phyloP scores from a whole-genome alignment of 2,329 filamentous ascomycete genomes.

The Sarocladiaceae sp. region DNA sequence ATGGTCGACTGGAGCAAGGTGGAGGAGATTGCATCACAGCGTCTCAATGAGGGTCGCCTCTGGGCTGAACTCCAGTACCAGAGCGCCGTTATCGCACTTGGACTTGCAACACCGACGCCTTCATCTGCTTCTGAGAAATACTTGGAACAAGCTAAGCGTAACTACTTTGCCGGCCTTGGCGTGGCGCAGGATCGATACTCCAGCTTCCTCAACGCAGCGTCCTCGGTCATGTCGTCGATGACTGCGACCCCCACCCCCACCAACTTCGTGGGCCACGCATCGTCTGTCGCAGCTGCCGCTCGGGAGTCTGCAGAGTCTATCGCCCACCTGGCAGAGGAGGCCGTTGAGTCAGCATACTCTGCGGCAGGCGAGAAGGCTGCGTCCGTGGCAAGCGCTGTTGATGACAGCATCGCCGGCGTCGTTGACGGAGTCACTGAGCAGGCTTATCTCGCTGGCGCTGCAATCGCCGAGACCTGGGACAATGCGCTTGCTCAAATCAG shows the following conservation, averaged over 20 bases:
- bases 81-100: conserved; percentile 61
- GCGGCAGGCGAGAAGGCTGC: conserved; percentile 37
- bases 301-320: conserved; percentile 40
- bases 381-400: conserved; percentile 33
- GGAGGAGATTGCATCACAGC: conserved; percentile 64
- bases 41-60: conserved; percentile 65
- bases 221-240: conserved; percentile 58
- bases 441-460: conserved; percentile 30
- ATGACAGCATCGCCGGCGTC: conserved; percentile 33
- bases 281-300: conserved; percentile 46
- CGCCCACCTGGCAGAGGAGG: conserved; percentile 43
- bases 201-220: conserved; percentile 69
- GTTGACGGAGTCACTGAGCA: conserved; percentile 42
- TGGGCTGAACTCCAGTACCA: conserved; percentile 69
- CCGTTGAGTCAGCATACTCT: conserved; percentile 47
- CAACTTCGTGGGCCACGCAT: conserved; percentile 41
- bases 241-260: conserved; percentile 58
- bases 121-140: conserved; percentile 51
- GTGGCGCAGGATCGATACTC: conserved; percentile 75
- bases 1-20: conserved; percentile 43
- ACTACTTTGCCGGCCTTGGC: conserved; percentile 76
- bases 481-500: conserved; percentile 57
- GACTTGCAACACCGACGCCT: conserved; percentile 48
- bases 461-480: conserved; percentile 35
- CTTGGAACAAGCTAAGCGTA: conserved; percentile 56